These are phyloP conservation scores for Cryomyces minteri DNA, from an alignment of 495 filamentous ascomycete species.

Conservation along the genomic window DNA sequence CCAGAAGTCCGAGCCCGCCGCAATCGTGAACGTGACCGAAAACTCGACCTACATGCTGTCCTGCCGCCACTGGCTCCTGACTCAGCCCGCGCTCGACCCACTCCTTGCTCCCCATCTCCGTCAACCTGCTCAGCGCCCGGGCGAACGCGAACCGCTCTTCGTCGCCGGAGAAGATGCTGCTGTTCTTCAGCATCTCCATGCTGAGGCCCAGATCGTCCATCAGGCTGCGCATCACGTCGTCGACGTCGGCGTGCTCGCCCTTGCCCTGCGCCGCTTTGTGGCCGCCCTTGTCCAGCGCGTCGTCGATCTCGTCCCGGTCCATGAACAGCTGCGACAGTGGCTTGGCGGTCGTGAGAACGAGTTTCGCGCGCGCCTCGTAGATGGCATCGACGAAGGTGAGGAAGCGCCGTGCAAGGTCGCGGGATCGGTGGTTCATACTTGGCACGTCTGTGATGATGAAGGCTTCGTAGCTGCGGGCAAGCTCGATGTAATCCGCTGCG, in stretches of 20 bases:
- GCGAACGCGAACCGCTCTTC: constrained; percentile 96
- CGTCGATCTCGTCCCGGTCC: constrained; percentile 52
- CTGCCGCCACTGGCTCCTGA: constrained; percentile 20
- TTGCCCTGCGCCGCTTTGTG: constrained; percentile 18
- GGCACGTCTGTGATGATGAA: constrained; percentile 87
- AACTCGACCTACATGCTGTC: constrained; percentile 15
- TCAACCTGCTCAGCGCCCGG: constrained; percentile 63
- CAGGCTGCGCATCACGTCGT: constrained; percentile 69
- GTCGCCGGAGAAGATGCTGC: constrained; percentile 78
- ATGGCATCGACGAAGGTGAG: constrained; percentile 96
- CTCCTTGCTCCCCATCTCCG: constrained; percentile 82
- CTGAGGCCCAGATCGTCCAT: constrained; percentile 90
- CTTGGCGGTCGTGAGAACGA: constrained; percentile 78
- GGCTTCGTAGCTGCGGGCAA: constrained; percentile 76
- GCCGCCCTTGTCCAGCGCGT: constrained; percentile 24
- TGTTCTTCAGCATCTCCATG: constrained; percentile 69
- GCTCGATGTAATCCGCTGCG: constrained; percentile 88
- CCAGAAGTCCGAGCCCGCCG: too few species aligned
- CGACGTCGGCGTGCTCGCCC: constrained; percentile 39
- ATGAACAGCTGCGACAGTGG: constrained; percentile 78
- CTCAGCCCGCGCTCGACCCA: constrained; percentile 80
- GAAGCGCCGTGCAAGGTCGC: constrained; percentile 84
- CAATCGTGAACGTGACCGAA: too few species aligned
- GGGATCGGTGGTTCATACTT: constrained; percentile 66
- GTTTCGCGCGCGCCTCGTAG: constrained; percentile 73